These are phyloP conservation scores for Teratosphaeria nubilosa DNA, from an alignment of 2,329 filamentous ascomycete species.

Conservation along the genomic window DNA sequence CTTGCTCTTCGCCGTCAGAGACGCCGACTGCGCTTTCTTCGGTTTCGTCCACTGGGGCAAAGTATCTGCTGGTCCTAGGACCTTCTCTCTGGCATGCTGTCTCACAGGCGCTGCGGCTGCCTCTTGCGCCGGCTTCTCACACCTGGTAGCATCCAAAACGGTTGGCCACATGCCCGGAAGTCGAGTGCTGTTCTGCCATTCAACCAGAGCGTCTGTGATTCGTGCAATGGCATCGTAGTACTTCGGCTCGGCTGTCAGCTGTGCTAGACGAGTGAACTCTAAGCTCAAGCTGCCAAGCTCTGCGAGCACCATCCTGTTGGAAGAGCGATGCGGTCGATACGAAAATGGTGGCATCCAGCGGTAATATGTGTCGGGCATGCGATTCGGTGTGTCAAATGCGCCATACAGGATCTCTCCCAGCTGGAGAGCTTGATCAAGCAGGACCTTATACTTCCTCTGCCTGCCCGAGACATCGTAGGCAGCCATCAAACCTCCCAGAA, in stretches of 20 bases:
- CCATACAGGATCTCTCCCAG: conserved; percentile 72
- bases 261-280: conserved; percentile 82
- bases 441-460: conserved; percentile 47
- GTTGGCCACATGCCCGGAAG: conserved; percentile 76
- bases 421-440: conserved; percentile 70
- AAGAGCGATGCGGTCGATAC: conserved; percentile 54
- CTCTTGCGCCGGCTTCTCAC: conserved; percentile 41
- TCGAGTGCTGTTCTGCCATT: conserved; percentile 59
- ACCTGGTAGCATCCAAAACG: conserved; percentile 67
- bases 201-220: conserved; percentile 69
- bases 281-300: conserved; percentile 72
- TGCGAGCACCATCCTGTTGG: conserved; percentile 45
- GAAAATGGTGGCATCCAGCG: conserved; percentile 59
- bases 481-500: conserved; percentile 73
- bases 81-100: background rate
- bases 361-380: conserved; percentile 80
- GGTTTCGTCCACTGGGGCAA: background rate
- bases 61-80: background rate
- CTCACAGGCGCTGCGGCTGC: background rate
- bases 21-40: background rate
- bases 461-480: conserved; percentile 77
- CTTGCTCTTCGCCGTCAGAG: background rate
- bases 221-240: conserved; percentile 87
- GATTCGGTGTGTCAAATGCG: conserved; percentile 83
- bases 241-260: conserved; percentile 68